Evolutionary conservation across 2,329 filamentous ascomycete species (phyloP).

Genomic region (Sordariomycetes sp.): DNA sequence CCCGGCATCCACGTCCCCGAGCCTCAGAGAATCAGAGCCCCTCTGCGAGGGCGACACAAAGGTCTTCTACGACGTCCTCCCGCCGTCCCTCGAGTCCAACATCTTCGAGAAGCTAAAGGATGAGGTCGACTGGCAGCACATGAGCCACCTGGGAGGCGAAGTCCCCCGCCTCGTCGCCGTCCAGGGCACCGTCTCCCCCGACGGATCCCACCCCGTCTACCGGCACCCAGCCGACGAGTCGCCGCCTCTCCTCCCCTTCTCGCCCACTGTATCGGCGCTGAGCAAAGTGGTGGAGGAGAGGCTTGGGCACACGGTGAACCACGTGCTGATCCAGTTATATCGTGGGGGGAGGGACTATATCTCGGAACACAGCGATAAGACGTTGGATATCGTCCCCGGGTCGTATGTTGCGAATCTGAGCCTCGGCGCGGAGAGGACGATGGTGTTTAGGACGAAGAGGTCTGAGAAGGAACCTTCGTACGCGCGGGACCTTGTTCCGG

Average conservation of each 20-base stretch:
- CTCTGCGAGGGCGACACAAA: slow-evolving; percentile 74
- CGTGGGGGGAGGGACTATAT: slow-evolving; percentile 84
- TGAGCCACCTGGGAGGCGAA: slow-evolving; percentile 84
- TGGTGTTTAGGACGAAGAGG: slow-evolving; percentile 80
- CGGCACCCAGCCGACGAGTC: slow-evolving; percentile 87
- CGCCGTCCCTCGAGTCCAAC: slow-evolving; percentile 35
- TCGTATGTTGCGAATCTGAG: slow-evolving; percentile 89
- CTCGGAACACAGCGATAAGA: slow-evolving; percentile 94
- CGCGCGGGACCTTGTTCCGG: not conserved
- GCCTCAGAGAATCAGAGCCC: not conserved
- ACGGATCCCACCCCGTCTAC: slow-evolving; percentile 79
- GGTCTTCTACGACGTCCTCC: slow-evolving; percentile 58
- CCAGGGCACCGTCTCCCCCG: slow-evolving; percentile 56
- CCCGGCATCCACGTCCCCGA: not conserved
- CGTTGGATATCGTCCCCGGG: slow-evolving; percentile 69
- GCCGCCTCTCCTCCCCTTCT: slow-evolving; percentile 64
- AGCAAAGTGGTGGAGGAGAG: slow-evolving; percentile 54
- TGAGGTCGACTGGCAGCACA: slow-evolving; percentile 79
- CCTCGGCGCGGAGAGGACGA: slow-evolving; percentile 80
- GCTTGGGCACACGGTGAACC: slow-evolving; percentile 74
- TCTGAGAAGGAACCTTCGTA: slow-evolving; percentile 7
- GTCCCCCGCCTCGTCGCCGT: slow-evolving; percentile 87
- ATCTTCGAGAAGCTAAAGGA: slow-evolving; percentile 58
- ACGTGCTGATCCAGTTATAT: slow-evolving; percentile 87
- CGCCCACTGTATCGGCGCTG: slow-evolving; percentile 56